A percentile compares a stretch with the other conserved stretches of the same genome.
Evolutionary conservation across 2,329 filamentous ascomycete species (phyloP).

Genomic region (Fusarium sp.): DNA sequence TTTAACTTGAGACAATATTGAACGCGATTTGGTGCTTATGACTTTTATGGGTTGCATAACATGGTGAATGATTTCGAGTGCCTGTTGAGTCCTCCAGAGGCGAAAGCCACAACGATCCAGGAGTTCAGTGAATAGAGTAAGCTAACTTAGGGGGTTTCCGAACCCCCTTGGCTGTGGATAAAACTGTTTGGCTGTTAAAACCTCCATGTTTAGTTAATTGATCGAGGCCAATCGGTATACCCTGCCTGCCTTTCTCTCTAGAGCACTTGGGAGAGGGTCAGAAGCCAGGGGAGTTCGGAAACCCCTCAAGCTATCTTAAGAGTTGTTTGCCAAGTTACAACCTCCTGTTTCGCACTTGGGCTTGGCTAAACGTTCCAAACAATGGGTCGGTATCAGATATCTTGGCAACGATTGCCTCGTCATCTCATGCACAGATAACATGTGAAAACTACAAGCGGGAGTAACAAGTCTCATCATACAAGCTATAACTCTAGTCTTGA

Average conservation of each 20-base stretch:
- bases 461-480: constrained; percentile 22
- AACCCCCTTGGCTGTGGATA: not conserved
- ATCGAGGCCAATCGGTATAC: not conserved
- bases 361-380: not conserved
- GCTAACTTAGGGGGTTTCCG: not conserved
- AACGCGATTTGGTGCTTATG: constrained; percentile 1
- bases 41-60: not conserved
- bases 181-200: not conserved
- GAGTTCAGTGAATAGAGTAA: too few relatives aligned
- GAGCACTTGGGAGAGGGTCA: not conserved
- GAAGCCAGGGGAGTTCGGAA: too few relatives aligned
- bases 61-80: not conserved
- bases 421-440: not conserved
- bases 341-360: not conserved
- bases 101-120: not conserved
- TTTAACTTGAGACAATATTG: constrained; percentile 24
- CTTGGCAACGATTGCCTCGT: not conserved
- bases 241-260: not conserved
- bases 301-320: too few relatives aligned
- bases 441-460: not conserved
- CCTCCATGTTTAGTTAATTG: not conserved
- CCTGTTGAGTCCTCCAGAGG: not conserved
- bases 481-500: constrained; percentile 7
- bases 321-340: not conserved
- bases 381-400: not conserved